Base-by-base conservation (phyloP, 1,284 basidiomycete species). In the Naganishia liquefaciens region DNA sequence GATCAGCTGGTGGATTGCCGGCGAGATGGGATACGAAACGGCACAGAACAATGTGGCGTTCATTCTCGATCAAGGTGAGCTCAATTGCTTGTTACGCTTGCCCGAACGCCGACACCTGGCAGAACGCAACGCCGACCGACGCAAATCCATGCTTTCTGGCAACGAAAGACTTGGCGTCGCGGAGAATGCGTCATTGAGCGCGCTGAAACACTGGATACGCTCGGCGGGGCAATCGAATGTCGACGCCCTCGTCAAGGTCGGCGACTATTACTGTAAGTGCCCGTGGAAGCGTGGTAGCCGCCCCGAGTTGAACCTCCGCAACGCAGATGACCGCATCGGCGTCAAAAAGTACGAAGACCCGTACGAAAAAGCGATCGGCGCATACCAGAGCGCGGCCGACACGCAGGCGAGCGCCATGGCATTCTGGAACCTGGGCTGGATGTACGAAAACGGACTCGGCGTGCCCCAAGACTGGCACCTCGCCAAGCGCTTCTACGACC, bases 341-440 rank as follows among this genome's bases (percentile, higher is more conserved):
- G 42, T 64, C 7, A 27, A 87, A 65, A 82, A 85, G 17, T 83
- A 86, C 70, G 77, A 81, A 1, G 79, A 84, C 37, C 83, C 88
- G 19, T 86, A 86, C 75, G 90, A 92, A 74, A 92, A 92, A 71
- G 96, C 96, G 0, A 91, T 90, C 0, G 86, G 87, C 19, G 97
- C 92, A 76, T 99, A 99, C 75, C 92, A 92, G 74, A 88, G 90
- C 30, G 78, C 92, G 6, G 91, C 91, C 2, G 92, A 94, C 70
- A 93, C 91, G 1, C 90, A 93, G 68, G 74, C 88, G 67, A 95
- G 91, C 70, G 91, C 94, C 0, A 83, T 99, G 70, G 94, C 95
- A 2, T 93, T 95, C 87, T 99, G 94, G 93, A 97, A 97, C 74
- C 80, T 99, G 28, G 96, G 95, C 1, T 97, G 90, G 90, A 96